Evolutionary conservation across 202 grass and related monocot species (phyloP), one percentile per base, ranked within the genome.

Genomic region (Eragrostis tef): DNA sequence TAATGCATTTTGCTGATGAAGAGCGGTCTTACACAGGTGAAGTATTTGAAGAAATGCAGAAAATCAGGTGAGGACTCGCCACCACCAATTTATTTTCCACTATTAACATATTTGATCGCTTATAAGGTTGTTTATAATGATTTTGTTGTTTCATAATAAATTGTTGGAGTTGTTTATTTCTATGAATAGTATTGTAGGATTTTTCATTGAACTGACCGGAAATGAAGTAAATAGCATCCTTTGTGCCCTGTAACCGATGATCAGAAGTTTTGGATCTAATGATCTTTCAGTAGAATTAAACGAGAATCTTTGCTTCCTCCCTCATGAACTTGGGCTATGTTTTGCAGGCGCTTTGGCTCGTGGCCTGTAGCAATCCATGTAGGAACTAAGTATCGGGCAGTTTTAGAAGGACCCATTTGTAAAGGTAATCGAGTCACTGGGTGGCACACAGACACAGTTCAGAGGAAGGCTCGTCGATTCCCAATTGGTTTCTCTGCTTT

Each of bases 1-100:
- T 98, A 80, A 86, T 98, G 63, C 89, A 98, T 80, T 98, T 98
- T 78, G 92, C 95, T 16, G 88, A 94, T 22, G 95, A 98, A 74
- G 93, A 93, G 50, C 86, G 89, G 14, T 80, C 91, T 24, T 94
- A 98, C 86, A 85, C 89, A 6, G 79, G 85, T 27, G 84, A 90
- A 47, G 75, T 94, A 59, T 98, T 98, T 88, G 92, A 94, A 86
- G 90, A 94, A 89, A 94, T 98, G 90, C 73, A 89, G 62, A 92
- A 85, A 66, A 94, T 94, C 86, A 98, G 90, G 95, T 94, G 64
- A 91, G 45, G 64, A 11, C 53, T 81, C 42, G 50, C 69, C 43
- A 63, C 53, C 11, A 4, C 77, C 17, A 47, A n/a, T 57, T 70
- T 5, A 41, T 83, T 20, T 75, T 4, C 14, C 79, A 19, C 53